Percentiles rank a stretch among this genome's conserved stretches.
phyloP scores from a whole-genome alignment of 164 flowering plant species.

The Protea cynaroides region DNA sequence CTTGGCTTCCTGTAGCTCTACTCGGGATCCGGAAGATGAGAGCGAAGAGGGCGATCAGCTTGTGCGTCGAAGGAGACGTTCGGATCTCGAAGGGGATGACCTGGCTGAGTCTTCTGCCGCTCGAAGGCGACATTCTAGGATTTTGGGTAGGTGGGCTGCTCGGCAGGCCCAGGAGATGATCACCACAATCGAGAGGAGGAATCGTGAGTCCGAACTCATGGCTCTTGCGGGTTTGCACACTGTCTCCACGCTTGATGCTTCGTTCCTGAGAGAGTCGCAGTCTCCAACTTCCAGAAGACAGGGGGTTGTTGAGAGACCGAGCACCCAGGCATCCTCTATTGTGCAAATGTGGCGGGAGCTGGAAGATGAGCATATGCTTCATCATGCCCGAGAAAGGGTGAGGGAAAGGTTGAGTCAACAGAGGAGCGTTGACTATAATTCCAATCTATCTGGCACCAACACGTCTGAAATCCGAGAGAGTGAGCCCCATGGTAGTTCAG shows the following conservation, averaged over 20 bases:
- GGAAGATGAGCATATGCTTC: conserved; percentile 85
- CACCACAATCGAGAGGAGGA: conserved; percentile 92
- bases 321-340: conserved; percentile 72
- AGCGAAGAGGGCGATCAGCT: conserved; percentile 81
- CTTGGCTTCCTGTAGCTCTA: conserved; percentile 66
- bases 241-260: conserved; percentile 61
- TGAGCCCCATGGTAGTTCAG: conserved; percentile 52
- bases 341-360: conserved; percentile 98
- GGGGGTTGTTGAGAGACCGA: conserved; percentile 73
- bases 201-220: conserved; percentile 87
- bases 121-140: conserved; percentile 74
- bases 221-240: conserved; percentile 91
- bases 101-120: conserved; percentile 95
- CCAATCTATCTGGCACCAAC: conserved; percentile 40
- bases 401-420: conserved; percentile 70
- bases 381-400: conserved; percentile 65
- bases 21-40: conserved; percentile 58
- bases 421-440: conserved; percentile 46
- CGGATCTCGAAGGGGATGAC: conserved; percentile 92
- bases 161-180: conserved; percentile 97
- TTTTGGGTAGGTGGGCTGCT: conserved; percentile 93
- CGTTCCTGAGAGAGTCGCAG: conserved; percentile 79
- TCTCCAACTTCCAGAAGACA: conserved; percentile 73
- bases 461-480: conserved; percentile 50
- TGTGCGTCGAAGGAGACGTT: conserved; percentile 72